A percentile compares a stretch with the other conserved stretches of the same genome.
Conservation (phyloP, 768 basidiomycete genomes). For the Agrocybe chaxingu region DNA sequence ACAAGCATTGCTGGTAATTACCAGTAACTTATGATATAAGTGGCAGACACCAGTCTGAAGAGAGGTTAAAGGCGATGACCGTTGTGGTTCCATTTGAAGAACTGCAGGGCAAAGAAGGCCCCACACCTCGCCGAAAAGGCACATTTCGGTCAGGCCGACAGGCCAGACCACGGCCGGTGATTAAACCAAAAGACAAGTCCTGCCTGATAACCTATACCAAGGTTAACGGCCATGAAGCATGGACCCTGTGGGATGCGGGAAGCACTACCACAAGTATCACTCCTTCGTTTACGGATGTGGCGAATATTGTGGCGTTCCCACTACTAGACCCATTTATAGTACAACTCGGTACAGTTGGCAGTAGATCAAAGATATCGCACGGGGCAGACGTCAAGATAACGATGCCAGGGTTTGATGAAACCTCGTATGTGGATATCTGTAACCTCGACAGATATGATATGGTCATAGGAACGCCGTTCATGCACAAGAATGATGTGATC, state of each 20-base stretch:
- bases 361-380: slow-evolving; percentile 24
- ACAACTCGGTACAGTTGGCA: slow-evolving; percentile 29
- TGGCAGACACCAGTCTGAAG: too few species aligned
- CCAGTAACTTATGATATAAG: too few species aligned
- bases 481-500: slow-evolving; percentile 17
- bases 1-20: too few species aligned
- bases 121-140: too few species aligned
- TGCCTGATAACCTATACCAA: slow-evolving; percentile 11
- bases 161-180: background rate
- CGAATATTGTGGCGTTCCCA: slow-evolving; percentile 7
- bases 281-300: slow-evolving; percentile 12
- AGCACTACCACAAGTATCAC: slow-evolving; percentile 19
- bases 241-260: slow-evolving; percentile 21
- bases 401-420: background rate
- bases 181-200: slow-evolving; percentile 8
- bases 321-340: slow-evolving; percentile 16
- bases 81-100: too few species aligned
- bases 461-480: slow-evolving; percentile 33
- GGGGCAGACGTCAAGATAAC: slow-evolving; percentile 14
- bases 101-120: too few species aligned
- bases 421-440: slow-evolving; percentile 26
- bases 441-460: slow-evolving; percentile 35
- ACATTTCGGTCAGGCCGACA: too few species aligned
- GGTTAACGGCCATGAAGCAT: slow-evolving; percentile 9
- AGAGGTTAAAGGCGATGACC: too few species aligned